Evolutionary conservation across 345 rosid species (phyloP), one percentile per base, ranked within the genome.

Genomic region (Eucalyptus leucophloia): DNA sequence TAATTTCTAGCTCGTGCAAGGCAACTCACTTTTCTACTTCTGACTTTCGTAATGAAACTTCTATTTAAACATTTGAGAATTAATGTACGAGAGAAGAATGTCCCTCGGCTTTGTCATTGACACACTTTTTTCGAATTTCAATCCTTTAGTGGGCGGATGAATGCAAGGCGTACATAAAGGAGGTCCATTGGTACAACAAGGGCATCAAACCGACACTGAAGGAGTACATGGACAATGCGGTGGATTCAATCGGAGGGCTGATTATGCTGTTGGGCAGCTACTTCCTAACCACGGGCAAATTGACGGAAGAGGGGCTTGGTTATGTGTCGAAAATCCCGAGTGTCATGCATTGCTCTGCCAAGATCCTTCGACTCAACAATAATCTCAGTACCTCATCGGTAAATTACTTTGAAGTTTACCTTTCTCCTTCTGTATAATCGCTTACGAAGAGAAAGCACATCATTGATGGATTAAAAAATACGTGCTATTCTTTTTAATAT

Each of bases 331-430:
- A 81, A 26, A 12, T 54, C 5, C 92, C 87, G 6, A 45, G 47
- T 3, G 28, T 90, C 47, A 49, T 87, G 87, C 87, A 44, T 23
- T 56, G 24, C 40, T 54, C 56, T 28, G 26, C 89, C 13, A 13
- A 77, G 53, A 54, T 91, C 65, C 45, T 87, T 49, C 86, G 92
- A 65, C 89, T 89, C 34, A 37, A 47, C 17, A 87, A 91, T 44
- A 90, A 91, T 83, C 42, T 91, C 23, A 69, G 47, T 23, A 91
- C 92, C 28, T 91, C 92, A 62, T 47, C 81, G 88, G 92, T 89
- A 89, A 69, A 37, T 34, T 69, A 32, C 81, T 32, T 69, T 17
- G 7, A 17, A 2, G 2, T 34, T 69, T 34, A 17, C 9, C 81
- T 40, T 17, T 3, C 37, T 65, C 37, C 81, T 69, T 69, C 6